Conservation (phyloP, 2,329 filamentous ascomycete species). For the Fusarium sp. region DNA sequence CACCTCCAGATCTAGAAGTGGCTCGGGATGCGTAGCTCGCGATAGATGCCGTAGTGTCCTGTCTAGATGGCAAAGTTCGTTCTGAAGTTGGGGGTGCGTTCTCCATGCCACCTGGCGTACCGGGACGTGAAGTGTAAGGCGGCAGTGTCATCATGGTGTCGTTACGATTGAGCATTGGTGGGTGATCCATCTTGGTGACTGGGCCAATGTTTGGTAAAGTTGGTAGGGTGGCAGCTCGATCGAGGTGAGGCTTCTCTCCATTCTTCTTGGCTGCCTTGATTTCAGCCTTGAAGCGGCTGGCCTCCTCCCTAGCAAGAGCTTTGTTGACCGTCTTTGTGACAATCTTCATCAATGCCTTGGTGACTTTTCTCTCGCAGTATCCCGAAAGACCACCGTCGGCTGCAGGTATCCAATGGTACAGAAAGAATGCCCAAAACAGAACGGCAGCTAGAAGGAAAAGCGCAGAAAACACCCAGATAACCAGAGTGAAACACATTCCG, state of each 20-base stretch:
- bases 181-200: conserved; percentile 57
- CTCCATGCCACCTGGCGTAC: conserved; percentile 63
- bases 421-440: conserved; percentile 85
- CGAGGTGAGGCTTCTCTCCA: conserved; percentile 59
- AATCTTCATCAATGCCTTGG: conserved; percentile 83
- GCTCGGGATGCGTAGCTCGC: conserved; percentile 72
- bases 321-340: conserved; percentile 89
- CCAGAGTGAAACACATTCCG: conserved; percentile 90
- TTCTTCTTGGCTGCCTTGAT: conserved; percentile 62
- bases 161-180: conserved; percentile 67
- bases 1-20: conserved; percentile 65
- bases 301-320: conserved; percentile 82
- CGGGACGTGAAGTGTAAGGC: conserved; percentile 68
- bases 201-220: conserved; percentile 56
- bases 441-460: conserved; percentile 78
- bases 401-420: conserved; percentile 90
- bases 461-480: conserved; percentile 88
- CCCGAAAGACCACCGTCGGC: conserved; percentile 81
- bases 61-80: conserved; percentile 57
- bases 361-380: conserved; percentile 93
- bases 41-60: conserved; percentile 64
- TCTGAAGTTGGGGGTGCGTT: conserved; percentile 63
- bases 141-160: conserved; percentile 71
- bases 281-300: conserved; percentile 63
- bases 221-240: conserved; percentile 75